These are phyloP conservation scores for Metarhizium brunneum DNA, from an alignment of 2,329 filamentous ascomycete species.

Conservation along the genomic window DNA sequence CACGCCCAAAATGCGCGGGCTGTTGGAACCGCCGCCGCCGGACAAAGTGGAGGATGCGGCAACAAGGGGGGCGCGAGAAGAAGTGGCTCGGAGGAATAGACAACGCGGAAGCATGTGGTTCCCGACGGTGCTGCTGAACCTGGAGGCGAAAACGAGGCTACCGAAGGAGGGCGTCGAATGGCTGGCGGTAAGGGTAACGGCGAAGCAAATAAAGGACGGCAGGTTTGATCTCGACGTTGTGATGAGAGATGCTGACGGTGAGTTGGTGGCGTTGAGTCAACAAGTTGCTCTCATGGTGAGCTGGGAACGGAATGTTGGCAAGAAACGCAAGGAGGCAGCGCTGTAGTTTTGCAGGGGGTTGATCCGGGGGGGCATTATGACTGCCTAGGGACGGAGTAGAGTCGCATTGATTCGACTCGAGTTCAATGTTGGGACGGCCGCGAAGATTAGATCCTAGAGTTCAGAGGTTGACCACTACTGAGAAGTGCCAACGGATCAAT, in stretches of 20 bases:
- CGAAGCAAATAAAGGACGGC: conserved; percentile 61
- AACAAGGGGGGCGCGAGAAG: conserved; percentile 62
- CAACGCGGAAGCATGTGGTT: conserved; percentile 55
- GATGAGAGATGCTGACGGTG: conserved; percentile 36
- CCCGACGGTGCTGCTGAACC: conserved; percentile 63
- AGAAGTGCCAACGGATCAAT: too few species aligned
- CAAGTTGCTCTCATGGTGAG: conserved; percentile 16
- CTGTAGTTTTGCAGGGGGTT: neutral
- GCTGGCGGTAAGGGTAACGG: conserved; percentile 55
- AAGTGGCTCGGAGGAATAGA: conserved; percentile 40
- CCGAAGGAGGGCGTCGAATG: conserved; percentile 61
- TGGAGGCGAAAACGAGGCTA: conserved; percentile 67
- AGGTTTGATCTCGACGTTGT: conserved; percentile 65
- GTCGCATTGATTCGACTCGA: too few species aligned
- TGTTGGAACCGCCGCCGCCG: conserved; percentile 24
- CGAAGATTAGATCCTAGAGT: too few species aligned
- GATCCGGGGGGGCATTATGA: too few species aligned
- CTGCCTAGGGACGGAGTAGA: too few species aligned
- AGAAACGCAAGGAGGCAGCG: neutral
- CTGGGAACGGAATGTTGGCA: conserved; percentile 8
- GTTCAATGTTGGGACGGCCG: too few species aligned
- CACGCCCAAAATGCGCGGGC: neutral
- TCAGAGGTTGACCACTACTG: too few species aligned
- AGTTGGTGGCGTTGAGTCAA: conserved; percentile 19
- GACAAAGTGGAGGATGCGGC: conserved; percentile 29